Evolutionary conservation across 371 early-diverging fungal species (phyloP).

Genomic region (Funneliformis caledonium): DNA sequence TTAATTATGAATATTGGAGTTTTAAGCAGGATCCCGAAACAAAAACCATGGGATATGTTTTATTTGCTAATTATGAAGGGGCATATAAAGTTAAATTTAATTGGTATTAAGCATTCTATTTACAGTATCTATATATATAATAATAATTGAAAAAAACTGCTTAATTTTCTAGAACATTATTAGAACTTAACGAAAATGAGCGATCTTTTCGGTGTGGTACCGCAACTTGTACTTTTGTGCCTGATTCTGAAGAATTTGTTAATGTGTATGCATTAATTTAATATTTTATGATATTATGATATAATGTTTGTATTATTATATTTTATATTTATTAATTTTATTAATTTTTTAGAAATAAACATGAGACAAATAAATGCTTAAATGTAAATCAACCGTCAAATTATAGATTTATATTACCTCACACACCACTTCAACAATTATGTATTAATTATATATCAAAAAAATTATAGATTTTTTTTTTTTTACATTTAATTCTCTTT

Average conservation of each 20-base stretch:
- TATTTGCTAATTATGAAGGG: not conserved
- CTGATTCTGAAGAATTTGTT: not conserved
- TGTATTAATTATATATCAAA: too few species aligned
- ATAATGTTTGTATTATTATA: not conserved
- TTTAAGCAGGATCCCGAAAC: not conserved
- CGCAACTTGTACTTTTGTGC: not conserved
- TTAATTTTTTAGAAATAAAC: not conserved
- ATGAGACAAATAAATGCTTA: not conserved
- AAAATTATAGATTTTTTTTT: not conserved
- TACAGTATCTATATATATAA: too few species aligned
- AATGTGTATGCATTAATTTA: not conserved
- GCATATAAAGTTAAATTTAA: not conserved
- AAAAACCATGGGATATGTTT: not conserved
- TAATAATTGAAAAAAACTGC: too few species aligned
- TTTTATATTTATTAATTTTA: not conserved
- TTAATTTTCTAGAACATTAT: too few species aligned
- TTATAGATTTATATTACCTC: not conserved
- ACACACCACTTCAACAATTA: not conserved
- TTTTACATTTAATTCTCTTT: not conserved
- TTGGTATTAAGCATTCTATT: not conserved
- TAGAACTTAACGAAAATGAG: not conserved
- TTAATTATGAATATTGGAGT: conserved; percentile 5
- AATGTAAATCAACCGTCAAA: not conserved
- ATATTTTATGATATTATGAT: not conserved
- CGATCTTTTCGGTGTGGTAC: not conserved